phyloP scores from a whole-genome alignment of 2,329 filamentous ascomycete genomes.

The Sarocladium oryzae region DNA sequence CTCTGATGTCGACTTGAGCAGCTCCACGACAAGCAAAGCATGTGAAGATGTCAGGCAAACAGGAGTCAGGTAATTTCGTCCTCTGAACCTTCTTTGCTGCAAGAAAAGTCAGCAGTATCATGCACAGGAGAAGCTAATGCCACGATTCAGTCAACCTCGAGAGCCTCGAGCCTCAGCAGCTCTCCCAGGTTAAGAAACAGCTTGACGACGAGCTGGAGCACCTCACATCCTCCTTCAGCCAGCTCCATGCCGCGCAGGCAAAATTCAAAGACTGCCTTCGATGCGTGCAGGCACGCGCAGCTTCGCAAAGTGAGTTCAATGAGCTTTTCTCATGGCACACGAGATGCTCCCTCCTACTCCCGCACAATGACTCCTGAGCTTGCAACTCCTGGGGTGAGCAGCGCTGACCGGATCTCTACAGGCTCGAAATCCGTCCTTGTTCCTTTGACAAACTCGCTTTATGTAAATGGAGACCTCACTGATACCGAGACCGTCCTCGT shows the following conservation, averaged over 20 bases:
- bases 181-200: slow-evolving; percentile 89
- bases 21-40: slow-evolving; percentile 13
- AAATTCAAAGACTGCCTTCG: slow-evolving; percentile 89
- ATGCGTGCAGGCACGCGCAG: slow-evolving; percentile 52
- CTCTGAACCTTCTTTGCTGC: too few species aligned
- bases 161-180: slow-evolving; percentile 74
- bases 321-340: background rate
- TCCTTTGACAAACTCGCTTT: slow-evolving; percentile 90
- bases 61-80: slow-evolving; percentile 23
- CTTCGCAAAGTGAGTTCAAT: slow-evolving; percentile 13
- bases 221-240: slow-evolving; percentile 81
- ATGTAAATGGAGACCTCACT: slow-evolving; percentile 77
- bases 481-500: slow-evolving; percentile 75
- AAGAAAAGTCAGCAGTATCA: too few species aligned
- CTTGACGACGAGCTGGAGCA: slow-evolving; percentile 95
- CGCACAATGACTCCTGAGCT: background rate
- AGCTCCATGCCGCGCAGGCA: slow-evolving; percentile 80
- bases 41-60: slow-evolving; percentile 23
- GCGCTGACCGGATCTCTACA: slow-evolving; percentile 10
- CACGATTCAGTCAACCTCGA: slow-evolving; percentile 52
- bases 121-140: background rate
- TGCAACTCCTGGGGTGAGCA: background rate
- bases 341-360: background rate
- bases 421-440: slow-evolving; percentile 63
- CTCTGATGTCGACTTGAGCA: slow-evolving; percentile 1